Evolutionary conservation across 495 filamentous ascomycete species (phyloP).

Genomic region (Lasiosphaeria ovina): DNA sequence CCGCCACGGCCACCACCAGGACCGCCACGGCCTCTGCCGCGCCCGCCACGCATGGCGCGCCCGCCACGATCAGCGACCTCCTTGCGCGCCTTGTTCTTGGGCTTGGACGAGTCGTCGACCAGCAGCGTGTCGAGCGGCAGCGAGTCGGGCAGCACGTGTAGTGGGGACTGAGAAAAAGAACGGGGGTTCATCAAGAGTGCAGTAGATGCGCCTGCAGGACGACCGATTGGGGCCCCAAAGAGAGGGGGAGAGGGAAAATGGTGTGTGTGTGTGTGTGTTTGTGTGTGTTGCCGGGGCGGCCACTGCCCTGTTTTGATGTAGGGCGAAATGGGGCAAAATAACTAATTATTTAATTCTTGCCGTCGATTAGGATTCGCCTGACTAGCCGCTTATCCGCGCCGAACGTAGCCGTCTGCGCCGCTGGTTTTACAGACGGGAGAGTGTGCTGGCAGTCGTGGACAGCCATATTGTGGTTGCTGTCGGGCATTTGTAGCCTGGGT

Average conservation of each 20-base stretch:
- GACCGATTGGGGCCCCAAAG: constrained; percentile 7
- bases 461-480: no score
- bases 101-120: constrained; percentile 94
- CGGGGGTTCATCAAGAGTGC: not conserved
- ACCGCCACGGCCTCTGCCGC: constrained; percentile 55
- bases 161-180: not conserved
- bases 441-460: no score
- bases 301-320: no score
- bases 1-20: constrained; percentile 11
- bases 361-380: not conserved
- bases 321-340: no score
- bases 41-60: constrained; percentile 52
- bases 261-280: no score
- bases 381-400: constrained; percentile 28
- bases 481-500: no score
- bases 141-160: constrained; percentile 82
- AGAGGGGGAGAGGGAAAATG: constrained; percentile 2
- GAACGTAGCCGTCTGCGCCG: constrained; percentile 24
- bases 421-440: constrained; percentile 8
- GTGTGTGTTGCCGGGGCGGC: no score
- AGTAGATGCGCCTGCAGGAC: not conserved
- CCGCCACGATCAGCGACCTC: constrained; percentile 70
- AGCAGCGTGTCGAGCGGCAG: constrained; percentile 91
- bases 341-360: no score
- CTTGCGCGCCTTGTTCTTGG: constrained; percentile 98